Evolutionary conservation across 495 filamentous ascomycete genomes (phyloP), one percentile per base, ranked within the genome.

Genomic region (Tuber aestivum): DNA sequence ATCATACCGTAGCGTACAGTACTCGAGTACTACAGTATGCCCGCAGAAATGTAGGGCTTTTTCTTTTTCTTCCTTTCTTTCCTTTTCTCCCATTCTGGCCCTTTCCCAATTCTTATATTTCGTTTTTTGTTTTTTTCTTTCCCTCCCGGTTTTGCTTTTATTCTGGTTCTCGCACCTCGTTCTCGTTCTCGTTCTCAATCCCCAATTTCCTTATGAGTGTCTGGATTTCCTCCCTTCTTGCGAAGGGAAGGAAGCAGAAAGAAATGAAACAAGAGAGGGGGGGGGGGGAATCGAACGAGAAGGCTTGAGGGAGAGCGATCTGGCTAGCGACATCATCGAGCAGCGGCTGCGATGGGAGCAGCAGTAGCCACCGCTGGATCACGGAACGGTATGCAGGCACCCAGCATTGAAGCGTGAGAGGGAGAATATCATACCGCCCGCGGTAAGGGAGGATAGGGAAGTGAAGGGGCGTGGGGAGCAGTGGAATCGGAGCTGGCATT

Each of bases 351-450:
- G 69, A 75, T 76, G 70, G 70, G 69, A 78, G 78, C 78, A 79
- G 75, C 73, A 74, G 76, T 68, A 75, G 75, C 77, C 72, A 71
- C 72, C 72, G 72, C 78, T 79, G 78, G 76, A 78, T 79, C 77
- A 76, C 56, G 70, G 70, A 71, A 79, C 56, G 69, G 44, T 69
- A 79, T 75, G 76, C 72, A 79, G 78, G 76, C 78, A 75, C 50
- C 70, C 70, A 78, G 76, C 76, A 21, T 65, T 32, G n/a, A 65
- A 65, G 56, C 14, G 10, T 14, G 56, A 65, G 56, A 32, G 18
- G 32, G n/a, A 27, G n/a, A 65, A 32, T 32, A 65, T 32, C n/a
- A 27, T 32, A 56, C 12, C 56, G n/a, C 50, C 56, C 2, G 56
- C 18, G 27, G 56, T 65, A 65, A 12, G 56, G 27, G 5, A 56